These are phyloP conservation scores for Fusarium nodosum DNA, from an alignment of 2,329 filamentous ascomycete genomes.

Conservation along the genomic window DNA sequence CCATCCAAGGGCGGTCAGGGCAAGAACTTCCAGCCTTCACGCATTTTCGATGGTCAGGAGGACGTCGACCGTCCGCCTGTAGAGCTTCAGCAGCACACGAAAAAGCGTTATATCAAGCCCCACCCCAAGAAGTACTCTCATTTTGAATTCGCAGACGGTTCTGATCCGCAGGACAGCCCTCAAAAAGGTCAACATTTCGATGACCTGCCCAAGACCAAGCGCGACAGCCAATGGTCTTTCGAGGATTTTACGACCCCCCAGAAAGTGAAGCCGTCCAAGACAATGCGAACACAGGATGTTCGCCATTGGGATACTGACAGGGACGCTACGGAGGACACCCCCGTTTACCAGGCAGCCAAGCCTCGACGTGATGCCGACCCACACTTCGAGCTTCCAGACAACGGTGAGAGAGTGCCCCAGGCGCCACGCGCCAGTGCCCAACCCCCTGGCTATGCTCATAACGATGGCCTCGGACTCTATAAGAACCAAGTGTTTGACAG, in stretches of 20 bases:
- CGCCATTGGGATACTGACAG: constrained; percentile 85
- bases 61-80: constrained; percentile 56
- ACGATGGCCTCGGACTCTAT: constrained; percentile 78
- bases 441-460: constrained; percentile 70
- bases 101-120: constrained; percentile 68
- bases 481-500: constrained; percentile 80
- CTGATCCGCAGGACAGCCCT: constrained; percentile 64
- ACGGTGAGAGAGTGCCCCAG: constrained; percentile 70
- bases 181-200: constrained; percentile 58
- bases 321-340: constrained; percentile 64
- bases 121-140: constrained; percentile 87
- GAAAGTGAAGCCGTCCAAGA: constrained; percentile 74
- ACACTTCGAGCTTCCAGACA: constrained; percentile 88
- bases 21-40: constrained; percentile 73
- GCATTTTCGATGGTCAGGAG: constrained; percentile 72
- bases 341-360: constrained; percentile 71
- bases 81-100: constrained; percentile 58
- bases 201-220: constrained; percentile 69
- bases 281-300: constrained; percentile 74
- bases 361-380: constrained; percentile 83
- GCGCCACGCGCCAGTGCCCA: constrained; percentile 60
- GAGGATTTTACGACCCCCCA: constrained; percentile 87
- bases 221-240: constrained; percentile 86
- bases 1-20: constrained; percentile 65
- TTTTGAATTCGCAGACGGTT: constrained; percentile 82